A percentile compares a stretch with the other conserved stretches of the same genome.
phyloP scores from a whole-genome alignment of 352 stramenopile genomes.

The Pythium utonaiense region DNA sequence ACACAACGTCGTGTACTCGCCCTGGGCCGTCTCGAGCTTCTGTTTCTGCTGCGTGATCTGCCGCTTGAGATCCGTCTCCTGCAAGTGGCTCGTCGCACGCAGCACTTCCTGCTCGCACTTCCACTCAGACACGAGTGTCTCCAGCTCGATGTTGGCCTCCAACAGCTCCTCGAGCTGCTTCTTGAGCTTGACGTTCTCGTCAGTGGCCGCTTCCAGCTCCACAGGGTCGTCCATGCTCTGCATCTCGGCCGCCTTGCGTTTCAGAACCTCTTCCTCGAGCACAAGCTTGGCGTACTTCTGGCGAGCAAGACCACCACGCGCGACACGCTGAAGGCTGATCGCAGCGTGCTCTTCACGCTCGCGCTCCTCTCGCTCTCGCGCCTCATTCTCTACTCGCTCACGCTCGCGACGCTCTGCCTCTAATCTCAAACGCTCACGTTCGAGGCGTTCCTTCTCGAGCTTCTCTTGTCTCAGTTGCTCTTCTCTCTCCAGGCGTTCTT shows the following conservation, averaged over 20 bases:
- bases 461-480: neutral
- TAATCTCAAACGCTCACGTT: conserved; percentile 10
- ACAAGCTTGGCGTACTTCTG: conserved; percentile 46
- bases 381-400: conserved; percentile 32
- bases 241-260: conserved; percentile 4
- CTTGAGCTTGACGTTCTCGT: conserved; percentile 56
- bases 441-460: conserved; percentile 10
- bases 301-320: conserved; percentile 29
- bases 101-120: conserved; percentile 51
- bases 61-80: conserved; percentile 53
- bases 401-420: conserved; percentile 34
- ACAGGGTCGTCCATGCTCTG: conserved; percentile 8
- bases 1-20: conserved; percentile 45
- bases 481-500: neutral
- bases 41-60: conserved; percentile 47
- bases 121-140: conserved; percentile 55
- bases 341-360: conserved; percentile 39
- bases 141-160: conserved; percentile 55
- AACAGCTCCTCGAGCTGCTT: conserved; percentile 54
- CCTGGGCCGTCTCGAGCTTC: conserved; percentile 36
- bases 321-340: conserved; percentile 35
- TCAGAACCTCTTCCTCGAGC: conserved; percentile 32
- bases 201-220: conserved; percentile 36
- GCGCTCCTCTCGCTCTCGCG: conserved; percentile 15
- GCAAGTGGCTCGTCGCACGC: conserved; percentile 50